Evolutionary conservation across 164 flowering plant species (phyloP).

Genomic region (Liquidambar formosana): DNA sequence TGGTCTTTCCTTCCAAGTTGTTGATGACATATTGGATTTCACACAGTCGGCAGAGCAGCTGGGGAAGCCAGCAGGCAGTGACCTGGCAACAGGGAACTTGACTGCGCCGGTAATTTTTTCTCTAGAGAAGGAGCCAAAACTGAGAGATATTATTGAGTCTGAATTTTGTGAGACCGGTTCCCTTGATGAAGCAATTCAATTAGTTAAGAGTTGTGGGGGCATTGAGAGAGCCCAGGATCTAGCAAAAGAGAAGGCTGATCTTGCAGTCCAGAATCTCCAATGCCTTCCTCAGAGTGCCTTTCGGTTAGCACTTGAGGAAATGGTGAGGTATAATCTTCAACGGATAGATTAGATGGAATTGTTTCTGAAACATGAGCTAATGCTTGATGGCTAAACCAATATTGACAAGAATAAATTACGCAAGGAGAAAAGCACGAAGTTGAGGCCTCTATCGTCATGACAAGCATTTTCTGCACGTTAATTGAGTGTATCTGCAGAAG

Average conservation of each 20-base stretch:
- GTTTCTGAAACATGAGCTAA: not conserved
- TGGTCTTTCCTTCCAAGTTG: constrained; percentile 92
- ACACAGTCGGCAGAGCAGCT: constrained; percentile 93
- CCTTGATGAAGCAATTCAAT: constrained; percentile 62
- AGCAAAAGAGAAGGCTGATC: constrained; percentile 76
- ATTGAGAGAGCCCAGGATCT: constrained; percentile 69
- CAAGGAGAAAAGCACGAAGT: not conserved
- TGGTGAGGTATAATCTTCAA: constrained; percentile 76
- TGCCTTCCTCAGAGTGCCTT: constrained; percentile 71
- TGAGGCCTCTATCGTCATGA: not conserved
- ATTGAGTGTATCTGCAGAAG: not conserved
- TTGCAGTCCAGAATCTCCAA: constrained; percentile 63
- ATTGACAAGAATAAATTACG: not conserved
- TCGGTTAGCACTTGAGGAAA: constrained; percentile 70
- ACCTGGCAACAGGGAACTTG: constrained; percentile 84
- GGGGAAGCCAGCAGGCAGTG: constrained; percentile 92
- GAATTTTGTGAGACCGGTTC: constrained; percentile 85
- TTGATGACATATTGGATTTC: constrained; percentile 92
- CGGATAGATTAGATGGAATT: constrained; percentile 54
- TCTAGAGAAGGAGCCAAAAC: constrained; percentile 66
- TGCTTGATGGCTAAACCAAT: not conserved
- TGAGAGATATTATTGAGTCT: constrained; percentile 80
- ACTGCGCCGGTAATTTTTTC: constrained; percentile 96
- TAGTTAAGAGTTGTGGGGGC: constrained; percentile 70
- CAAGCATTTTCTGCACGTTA: not conserved